phyloP scores from a whole-genome alignment of 805 yeast genomes.

The Barnettozyma californica region DNA sequence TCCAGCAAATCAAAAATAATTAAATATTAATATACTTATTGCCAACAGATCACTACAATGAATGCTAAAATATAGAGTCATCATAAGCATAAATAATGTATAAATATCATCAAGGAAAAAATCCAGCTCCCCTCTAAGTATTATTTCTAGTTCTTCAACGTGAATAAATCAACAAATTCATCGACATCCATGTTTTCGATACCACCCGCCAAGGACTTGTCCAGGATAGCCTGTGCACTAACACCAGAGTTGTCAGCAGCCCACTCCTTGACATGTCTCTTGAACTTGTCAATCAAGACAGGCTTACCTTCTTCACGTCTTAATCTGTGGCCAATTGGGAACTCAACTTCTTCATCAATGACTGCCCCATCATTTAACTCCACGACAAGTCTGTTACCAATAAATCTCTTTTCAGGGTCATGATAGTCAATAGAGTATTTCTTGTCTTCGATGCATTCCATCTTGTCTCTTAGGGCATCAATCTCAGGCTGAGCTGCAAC shows the following conservation, averaged over 20 bases:
- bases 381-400: conserved; percentile 48
- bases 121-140: neutral
- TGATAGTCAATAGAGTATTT: conserved; percentile 48
- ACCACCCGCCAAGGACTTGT: conserved; percentile 28
- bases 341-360: conserved; percentile 48
- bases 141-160: neutral
- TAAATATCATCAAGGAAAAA: neutral
- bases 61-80: too few relatives aligned
- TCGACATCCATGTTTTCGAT: conserved; percentile 41
- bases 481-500: conserved; percentile 48
- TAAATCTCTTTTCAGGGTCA: conserved; percentile 51
- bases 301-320: conserved; percentile 60
- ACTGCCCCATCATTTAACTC: conserved; percentile 50
- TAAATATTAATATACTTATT: too few relatives aligned
- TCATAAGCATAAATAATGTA: too few relatives aligned
- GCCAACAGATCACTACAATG: too few relatives aligned
- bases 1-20: too few relatives aligned
- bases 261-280: conserved; percentile 44
- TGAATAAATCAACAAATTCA: conserved; percentile 40
- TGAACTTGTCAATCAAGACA: conserved; percentile 44
- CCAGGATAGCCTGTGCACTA: conserved; percentile 29
- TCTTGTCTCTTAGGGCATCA: conserved; percentile 47
- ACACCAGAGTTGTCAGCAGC: conserved; percentile 33
- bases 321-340: conserved; percentile 53
- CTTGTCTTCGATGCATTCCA: conserved; percentile 47